Conservation (phyloP, 495 filamentous ascomycete species). For the Rusavskia elegans region DNA sequence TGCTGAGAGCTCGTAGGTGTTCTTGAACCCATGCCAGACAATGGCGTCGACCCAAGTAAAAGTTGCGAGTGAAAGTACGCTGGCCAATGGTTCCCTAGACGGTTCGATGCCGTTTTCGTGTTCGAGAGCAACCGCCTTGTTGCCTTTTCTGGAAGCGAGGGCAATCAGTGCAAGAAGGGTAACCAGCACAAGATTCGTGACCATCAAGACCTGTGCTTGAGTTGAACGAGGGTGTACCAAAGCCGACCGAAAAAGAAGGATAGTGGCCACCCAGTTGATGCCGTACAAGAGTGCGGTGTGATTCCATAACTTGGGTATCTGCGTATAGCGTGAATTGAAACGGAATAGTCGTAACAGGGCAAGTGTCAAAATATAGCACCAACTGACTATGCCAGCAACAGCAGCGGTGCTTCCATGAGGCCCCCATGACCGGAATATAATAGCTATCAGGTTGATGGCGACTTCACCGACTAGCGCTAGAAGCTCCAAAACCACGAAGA, state of each 20-base stretch:
- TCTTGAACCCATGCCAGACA: conserved; percentile 78
- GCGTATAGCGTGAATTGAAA: conserved; percentile 38
- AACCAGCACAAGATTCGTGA: conserved; percentile 56
- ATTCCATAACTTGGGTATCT: conserved; percentile 69
- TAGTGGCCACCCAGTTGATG: conserved; percentile 61
- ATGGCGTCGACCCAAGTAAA: conserved; percentile 86
- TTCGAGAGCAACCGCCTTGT: conserved; percentile 73
- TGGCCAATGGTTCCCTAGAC: conserved; percentile 69
- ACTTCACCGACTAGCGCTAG: conserved; percentile 56
- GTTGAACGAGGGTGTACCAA: conserved; percentile 62
- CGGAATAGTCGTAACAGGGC: conserved; percentile 56
- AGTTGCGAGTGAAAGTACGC: conserved; percentile 70
- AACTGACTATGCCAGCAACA: conserved; percentile 47
- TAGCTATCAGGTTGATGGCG: conserved; percentile 43
- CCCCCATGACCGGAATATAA: conserved; percentile 40
- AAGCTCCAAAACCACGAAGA: conserved; percentile 56
- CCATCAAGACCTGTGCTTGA: conserved; percentile 41
- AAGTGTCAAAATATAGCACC: conserved; percentile 71
- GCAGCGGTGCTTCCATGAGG: conserved; percentile 41
- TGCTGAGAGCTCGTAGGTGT: conserved; percentile 63
- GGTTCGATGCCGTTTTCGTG: conserved; percentile 78
- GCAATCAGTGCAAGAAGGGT: conserved; percentile 59
- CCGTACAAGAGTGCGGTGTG: conserved; percentile 82
- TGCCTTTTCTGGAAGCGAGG: conserved; percentile 74
- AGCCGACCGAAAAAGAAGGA: conserved; percentile 68